Evolutionary conservation across 352 stramenopile species (phyloP).

Genomic region (Globisporangium cylindrosporum): DNA sequence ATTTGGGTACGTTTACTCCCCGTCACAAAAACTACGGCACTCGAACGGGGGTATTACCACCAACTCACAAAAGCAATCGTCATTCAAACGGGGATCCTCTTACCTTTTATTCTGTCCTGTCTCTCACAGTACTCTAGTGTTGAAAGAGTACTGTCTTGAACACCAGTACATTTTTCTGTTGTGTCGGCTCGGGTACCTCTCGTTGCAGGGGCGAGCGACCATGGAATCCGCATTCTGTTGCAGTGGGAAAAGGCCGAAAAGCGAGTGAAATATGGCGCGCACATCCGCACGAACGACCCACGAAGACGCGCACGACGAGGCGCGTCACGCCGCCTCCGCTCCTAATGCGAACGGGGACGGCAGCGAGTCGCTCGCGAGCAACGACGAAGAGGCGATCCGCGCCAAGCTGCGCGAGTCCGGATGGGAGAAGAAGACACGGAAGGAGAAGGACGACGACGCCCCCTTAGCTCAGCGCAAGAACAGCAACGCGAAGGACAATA

Average conservation of each 20-base stretch:
- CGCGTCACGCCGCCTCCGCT: neutral
- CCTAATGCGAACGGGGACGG: neutral
- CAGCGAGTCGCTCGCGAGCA: constrained; percentile 19
- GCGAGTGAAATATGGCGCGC: constrained; percentile 12
- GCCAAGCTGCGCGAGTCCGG: constrained; percentile 68
- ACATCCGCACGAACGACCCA: constrained; percentile 1
- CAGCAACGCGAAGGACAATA: constrained; percentile 14
- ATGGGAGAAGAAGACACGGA: constrained; percentile 56
- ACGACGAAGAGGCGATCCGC: constrained; percentile 67
- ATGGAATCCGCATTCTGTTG: constrained; percentile 7
- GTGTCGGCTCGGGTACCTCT: neutral
- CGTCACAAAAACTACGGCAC: neutral
- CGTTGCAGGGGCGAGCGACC: neutral
- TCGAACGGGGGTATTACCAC: neutral
- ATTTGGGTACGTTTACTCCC: neutral
- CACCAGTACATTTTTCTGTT: neutral
- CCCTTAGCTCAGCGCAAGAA: constrained; percentile 7
- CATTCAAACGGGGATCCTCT: neutral
- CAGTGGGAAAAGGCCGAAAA: constrained; percentile 3
- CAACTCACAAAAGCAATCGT: neutral
- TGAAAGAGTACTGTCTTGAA: neutral
- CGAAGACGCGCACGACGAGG: constrained; percentile 13
- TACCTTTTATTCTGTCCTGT: neutral
- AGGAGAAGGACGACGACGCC: constrained; percentile 24
- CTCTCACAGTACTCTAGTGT: neutral